A percentile compares a stretch with the other conserved stretches of the same genome.
Conservation (phyloP, 164 flowering plant genomes). For the Annona cherimola region DNA sequence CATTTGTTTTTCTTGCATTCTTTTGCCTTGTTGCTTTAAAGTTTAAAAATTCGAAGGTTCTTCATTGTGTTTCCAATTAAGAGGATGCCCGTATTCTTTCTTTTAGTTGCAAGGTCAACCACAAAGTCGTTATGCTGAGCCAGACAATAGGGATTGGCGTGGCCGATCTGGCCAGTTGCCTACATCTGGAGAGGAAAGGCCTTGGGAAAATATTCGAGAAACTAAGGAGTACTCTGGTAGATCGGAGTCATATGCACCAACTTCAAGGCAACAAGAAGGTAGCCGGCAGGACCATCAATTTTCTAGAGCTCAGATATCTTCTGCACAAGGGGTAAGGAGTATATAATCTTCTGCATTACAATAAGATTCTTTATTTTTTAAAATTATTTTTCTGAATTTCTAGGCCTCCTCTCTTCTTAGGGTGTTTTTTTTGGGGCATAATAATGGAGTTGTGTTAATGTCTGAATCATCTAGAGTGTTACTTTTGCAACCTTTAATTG, state of each 20-base stretch:
- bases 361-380: background rate
- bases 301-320: slow-evolving; percentile 46
- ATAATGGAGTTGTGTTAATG: background rate
- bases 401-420: background rate
- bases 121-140: slow-evolving; percentile 69
- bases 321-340: slow-evolving; percentile 55
- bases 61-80: background rate
- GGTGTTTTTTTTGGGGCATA: background rate
- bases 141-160: slow-evolving; percentile 94
- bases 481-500: background rate
- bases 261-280: slow-evolving; percentile 45
- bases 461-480: background rate
- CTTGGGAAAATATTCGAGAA: slow-evolving; percentile 62
- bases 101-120: slow-evolving; percentile 43
- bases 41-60: background rate
- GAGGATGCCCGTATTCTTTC: background rate
- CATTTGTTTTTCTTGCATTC: background rate
- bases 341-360: background rate
- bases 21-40: background rate
- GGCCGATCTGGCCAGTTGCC: slow-evolving; percentile 47
- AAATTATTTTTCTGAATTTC: background rate
- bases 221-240: slow-evolving; percentile 40
- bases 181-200: slow-evolving; percentile 59
- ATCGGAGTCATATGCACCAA: slow-evolving; percentile 20
- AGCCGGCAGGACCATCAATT: slow-evolving; percentile 69